A percentile compares a stretch with the other conserved stretches of the same genome.
These are phyloP conservation scores for Eucalyptus regnans DNA, from an alignment of 345 rosid species.

Conservation along the genomic window DNA sequence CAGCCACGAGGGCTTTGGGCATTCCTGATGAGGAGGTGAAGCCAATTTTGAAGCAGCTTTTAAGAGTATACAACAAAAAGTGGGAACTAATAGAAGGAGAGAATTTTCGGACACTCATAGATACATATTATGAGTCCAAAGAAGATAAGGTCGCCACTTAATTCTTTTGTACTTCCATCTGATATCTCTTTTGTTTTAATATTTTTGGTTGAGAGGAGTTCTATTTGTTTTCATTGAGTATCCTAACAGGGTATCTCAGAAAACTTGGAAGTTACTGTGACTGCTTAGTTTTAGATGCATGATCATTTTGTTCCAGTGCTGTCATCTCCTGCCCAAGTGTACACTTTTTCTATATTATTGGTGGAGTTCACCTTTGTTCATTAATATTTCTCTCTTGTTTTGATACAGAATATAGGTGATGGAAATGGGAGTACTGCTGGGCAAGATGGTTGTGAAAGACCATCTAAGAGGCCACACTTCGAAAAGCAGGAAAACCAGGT, in stretches of 20 bases:
- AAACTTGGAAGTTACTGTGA: neutral
- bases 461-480: conserved; percentile 6
- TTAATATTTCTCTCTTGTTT: neutral
- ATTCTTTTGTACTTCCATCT: neutral
- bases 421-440: neutral
- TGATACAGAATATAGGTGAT: neutral
- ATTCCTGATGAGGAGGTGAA: conserved; percentile 31
- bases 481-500: neutral
- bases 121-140: conserved; percentile 38
- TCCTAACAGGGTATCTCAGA: neutral
- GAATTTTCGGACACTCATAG: conserved; percentile 35
- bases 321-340: neutral
- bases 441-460: conserved; percentile 1
- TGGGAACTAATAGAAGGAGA: conserved; percentile 62
- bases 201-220: neutral
- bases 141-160: conserved; percentile 15
- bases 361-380: neutral
- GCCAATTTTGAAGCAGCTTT: conserved; percentile 29
- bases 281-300: neutral
- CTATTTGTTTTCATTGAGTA: neutral
- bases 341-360: neutral
- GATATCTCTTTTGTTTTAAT: neutral
- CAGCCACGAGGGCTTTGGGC: conserved; percentile 27
- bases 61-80: conserved; percentile 17
- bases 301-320: neutral